Percentiles rank a stretch among this genome's conserved stretches.
These are phyloP conservation scores for Tricholoma sp. DNA, from an alignment of 768 basidiomycete species.

Conservation along the genomic window DNA sequence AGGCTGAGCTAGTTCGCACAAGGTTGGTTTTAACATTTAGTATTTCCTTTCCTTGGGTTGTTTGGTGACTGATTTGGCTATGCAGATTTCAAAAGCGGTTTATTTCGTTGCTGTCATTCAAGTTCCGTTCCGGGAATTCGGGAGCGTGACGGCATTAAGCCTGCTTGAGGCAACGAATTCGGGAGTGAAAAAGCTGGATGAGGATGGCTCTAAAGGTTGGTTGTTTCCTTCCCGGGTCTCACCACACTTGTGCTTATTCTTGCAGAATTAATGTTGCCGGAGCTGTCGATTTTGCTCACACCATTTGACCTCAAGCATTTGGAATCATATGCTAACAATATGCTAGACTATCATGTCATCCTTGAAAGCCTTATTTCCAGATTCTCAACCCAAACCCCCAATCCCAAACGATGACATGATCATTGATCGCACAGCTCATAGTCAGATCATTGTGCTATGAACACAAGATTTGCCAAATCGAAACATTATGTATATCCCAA, in stretches of 20 bases:
- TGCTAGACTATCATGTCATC: conserved; percentile 95
- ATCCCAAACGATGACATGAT: too few species aligned
- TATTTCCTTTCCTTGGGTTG: not conserved
- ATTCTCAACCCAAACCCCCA: too few species aligned
- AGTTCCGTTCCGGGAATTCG: conserved; percentile 94
- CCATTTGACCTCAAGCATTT: conserved; percentile 96
- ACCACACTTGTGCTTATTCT: not conserved
- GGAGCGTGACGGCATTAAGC: conserved; percentile 80
- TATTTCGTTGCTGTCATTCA: conserved; percentile 83
- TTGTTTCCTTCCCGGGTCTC: not conserved
- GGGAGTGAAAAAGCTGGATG: conserved; percentile 46
- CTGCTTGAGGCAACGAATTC: conserved; percentile 80
- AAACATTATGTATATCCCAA: too few species aligned
- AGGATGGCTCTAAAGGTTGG: conserved; percentile 33
- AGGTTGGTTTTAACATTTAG: conserved; percentile 41
- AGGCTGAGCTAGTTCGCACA: conserved; percentile 83
- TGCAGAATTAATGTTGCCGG: conserved; percentile 28
- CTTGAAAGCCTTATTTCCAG: conserved; percentile 91
- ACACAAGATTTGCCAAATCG: too few species aligned
- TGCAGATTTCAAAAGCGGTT: conserved; percentile 90
- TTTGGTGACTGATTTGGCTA: not conserved
- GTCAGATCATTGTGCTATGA: too few species aligned
- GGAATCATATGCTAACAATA: conserved; percentile 92
- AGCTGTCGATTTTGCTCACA: conserved; percentile 60
- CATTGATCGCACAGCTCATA: too few species aligned